Evolutionary conservation across 225 moss, liverwort and hornwort genomes (phyloP), one percentile per base, ranked within the genome.

Genomic region (Climacium dendroides): DNA sequence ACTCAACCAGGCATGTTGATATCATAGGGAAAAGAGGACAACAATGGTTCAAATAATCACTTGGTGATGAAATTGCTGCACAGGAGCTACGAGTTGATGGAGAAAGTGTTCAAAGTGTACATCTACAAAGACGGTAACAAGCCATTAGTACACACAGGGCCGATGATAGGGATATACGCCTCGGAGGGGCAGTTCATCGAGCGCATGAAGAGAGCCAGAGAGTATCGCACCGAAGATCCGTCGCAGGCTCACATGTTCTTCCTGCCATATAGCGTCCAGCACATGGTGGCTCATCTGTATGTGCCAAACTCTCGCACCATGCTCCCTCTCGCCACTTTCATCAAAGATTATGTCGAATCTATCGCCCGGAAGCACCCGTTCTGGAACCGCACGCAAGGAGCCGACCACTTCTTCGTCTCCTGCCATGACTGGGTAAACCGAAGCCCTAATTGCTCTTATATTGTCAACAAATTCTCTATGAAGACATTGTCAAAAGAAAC

Each of bases 81-180:
- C 90, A 94, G 94, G 90, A 94, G 94, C 89, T 94, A 94, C 75
- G 94, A 94, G 67, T 69, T 91, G 74, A 94, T 94, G 94, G 89
- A 91, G 86, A 88, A 86, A 87, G 87, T 91, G 77, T 94, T 94
- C 78, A 91, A 87, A 85, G 92, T 92, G 61, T 94, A 91, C 64
- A 65, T 79, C 11, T 92, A 92, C 81, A 86, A 66, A 84, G 92
- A 92, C 47, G 94, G 94, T 20, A 80, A 83, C 60, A 90, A 89
- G 90, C 94, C 94, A 13, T 81, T 94, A 24, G 91, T 94, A 20
- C 94, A 94, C 86, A 19, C 88, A 28, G 91, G 94, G 28, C 92
- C 92, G 54, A 61, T 69, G 80, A 12, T 39, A 3, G 94, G 94
- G 18, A 94, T 94, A 73, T 94, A 94, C 74, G 92, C 92, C 32